Percentiles rank a stretch among this genome's conserved stretches.
Evolutionary conservation across 805 yeast genomes (phyloP).

Genomic region (Zygoascus bituminiphila): DNA sequence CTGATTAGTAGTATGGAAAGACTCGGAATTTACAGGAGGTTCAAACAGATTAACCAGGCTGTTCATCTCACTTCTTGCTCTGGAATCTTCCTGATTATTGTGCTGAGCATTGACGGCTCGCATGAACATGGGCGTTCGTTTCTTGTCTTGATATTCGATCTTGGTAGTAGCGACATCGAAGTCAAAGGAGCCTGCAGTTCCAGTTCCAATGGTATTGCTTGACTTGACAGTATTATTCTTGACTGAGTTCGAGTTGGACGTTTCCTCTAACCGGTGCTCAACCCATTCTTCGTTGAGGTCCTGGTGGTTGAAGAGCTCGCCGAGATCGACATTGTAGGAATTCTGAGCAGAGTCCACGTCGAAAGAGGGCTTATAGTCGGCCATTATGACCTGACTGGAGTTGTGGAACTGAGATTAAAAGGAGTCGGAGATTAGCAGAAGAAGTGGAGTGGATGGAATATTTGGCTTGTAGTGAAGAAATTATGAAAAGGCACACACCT

Average conservation of each 20-base stretch:
- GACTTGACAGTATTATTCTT: neutral
- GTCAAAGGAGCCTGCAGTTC: neutral
- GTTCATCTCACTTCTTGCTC: neutral
- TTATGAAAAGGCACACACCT: too few relatives aligned
- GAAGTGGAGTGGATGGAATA: too few relatives aligned
- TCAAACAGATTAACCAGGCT: conserved; percentile 2
- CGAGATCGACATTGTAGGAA: neutral
- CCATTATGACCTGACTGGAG: neutral
- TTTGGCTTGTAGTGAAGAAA: too few relatives aligned
- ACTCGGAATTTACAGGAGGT: too few relatives aligned
- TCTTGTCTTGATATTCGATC: conserved; percentile 5
- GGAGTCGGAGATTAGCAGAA: too few relatives aligned
- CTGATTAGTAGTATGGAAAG: too few relatives aligned
- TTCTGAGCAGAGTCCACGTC: neutral
- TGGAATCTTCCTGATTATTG: neutral
- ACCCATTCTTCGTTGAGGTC: conserved; percentile 1
- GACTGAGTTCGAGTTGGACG: neutral
- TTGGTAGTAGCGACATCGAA: conserved; percentile 3
- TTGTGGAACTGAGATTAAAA: neutral
- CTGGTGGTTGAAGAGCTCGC: neutral
- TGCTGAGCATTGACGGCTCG: conserved; percentile 4
- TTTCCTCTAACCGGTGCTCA: neutral
- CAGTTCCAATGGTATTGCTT: neutral
- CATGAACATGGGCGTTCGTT: conserved; percentile 11
- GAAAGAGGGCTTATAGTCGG: neutral